Evolutionary conservation across 768 basidiomycete species (phyloP), one percentile per base, ranked within the genome.

Genomic region (Rhizopogon salebrosus): DNA sequence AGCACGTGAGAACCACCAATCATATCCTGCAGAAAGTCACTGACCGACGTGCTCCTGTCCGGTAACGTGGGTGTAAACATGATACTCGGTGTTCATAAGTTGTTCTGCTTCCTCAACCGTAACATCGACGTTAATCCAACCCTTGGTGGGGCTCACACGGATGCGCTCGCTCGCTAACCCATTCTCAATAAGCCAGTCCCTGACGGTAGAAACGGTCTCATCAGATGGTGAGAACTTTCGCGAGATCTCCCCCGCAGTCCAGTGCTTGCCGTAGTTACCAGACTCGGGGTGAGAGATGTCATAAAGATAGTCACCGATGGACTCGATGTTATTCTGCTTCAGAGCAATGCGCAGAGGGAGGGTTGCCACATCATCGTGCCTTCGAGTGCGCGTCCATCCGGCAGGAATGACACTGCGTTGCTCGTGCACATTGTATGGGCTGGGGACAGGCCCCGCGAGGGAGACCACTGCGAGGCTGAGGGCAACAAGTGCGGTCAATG

Each of bases 311-410:
- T 60, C 56, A 37, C 61, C 62, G 36, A 70, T 55, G 2, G 49
- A 46, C 24, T 66, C 51, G 4, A 69, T 46, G 57, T 72, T 69
- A 7, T 34, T 55, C 54, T 72, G 72, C n/a, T 56, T 49, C 20
- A 73, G 59, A 8, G 68, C 67, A 50, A 70, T 61, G 26, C 63
- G 64, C 24, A 71, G 27, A 3, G 64, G 67, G 10, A 71, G 53
- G 3, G 35, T 37, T 13, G 62, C 54, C 13, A 68, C 60, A 14
- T 72, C 53, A 5, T 68, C 64, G 36, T 72, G 70, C 38, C 72
- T 66, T 23, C 73, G 70, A 34, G 67, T 58, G 38, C 69, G 60
- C 1, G 62, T 54, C 78, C 79, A 80, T 2, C 62, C 63, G 6
- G 49, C 9, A 8, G 74, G 75, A 3, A 64, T 57, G 11, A 40